Evolutionary conservation across 176 grass and related monocot species (phyloP), one percentile per base, ranked within the genome.

Genomic region (Secale cereale): DNA sequence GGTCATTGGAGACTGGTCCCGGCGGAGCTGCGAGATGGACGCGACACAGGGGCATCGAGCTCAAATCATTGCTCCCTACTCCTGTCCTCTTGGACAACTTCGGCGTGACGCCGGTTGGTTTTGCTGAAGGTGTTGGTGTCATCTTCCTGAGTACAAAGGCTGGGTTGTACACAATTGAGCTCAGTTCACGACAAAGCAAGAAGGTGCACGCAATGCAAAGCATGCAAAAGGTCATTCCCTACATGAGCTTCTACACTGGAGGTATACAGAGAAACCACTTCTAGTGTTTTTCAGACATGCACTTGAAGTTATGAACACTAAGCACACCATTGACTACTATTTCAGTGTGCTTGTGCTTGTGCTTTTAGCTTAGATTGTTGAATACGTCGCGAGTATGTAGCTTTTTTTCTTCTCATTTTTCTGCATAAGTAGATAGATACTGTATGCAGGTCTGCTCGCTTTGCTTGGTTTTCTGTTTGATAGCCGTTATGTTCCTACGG

Each of bases 111-210:
- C 27, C 29, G 26, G 62, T 65, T 65, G 62, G 62, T 65, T 65
- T 65, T 30, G 68, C 68, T 8, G 67, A 70, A 70, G 67, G 67
- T 70, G 17, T 70, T 70, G 33, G 66, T 70, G 66, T n/a, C 66
- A 37, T 70, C 4, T 70, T 70, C 8, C 33, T 39, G 20, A 39
- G 10, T 15, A 71, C 68, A n/a, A 2, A 26, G 0, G 68, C 2
- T 71, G 68, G 36, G 35, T 3, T 41, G 68, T 71, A 71, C 36
- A 71, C 68, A 41, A 71, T 15, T 71, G 68, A 71, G 22, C 36
- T 71, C 35, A 71, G 1, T 8, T 71, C 36, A 71, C 1, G 68
- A 11, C 37, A 11, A 71, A 71, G 37, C 68, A 71, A 71, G 68
- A 71, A 40, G 68, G 68, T 71, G 7, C 68, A 14, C 3, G n/a